A percentile compares a stretch with the other conserved stretches of the same genome.
Evolutionary conservation across 306 rosid species (phyloP).

Genomic region (Prunus campanulata): DNA sequence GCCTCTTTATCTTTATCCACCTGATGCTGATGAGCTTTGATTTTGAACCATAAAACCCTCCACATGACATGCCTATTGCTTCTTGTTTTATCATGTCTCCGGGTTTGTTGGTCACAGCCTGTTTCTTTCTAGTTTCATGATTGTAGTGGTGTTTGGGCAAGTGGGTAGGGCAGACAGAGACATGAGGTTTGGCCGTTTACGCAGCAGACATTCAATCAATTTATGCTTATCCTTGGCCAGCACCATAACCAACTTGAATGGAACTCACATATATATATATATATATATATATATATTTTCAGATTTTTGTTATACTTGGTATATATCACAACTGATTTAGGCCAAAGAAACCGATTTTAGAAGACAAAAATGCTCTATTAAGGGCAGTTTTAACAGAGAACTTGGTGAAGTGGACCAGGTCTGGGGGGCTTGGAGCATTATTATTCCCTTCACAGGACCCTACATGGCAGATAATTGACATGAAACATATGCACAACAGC

Average conservation of each 20-base stretch:
- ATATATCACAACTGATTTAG: background rate
- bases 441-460: background rate
- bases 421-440: background rate
- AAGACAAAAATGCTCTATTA: background rate
- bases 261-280: background rate
- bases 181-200: conserved; percentile 20
- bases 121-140: conserved; percentile 1
- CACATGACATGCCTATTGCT: background rate
- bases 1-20: background rate
- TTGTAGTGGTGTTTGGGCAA: conserved; percentile 7
- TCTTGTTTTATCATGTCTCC: conserved; percentile 8
- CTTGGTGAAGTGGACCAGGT: background rate
- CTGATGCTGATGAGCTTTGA: conserved; percentile 9
- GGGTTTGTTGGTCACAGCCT: conserved; percentile 19
- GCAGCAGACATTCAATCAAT: conserved; percentile 1
- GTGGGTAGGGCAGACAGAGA: conserved; percentile 9
- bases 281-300: no score
- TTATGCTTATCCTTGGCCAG: conserved; percentile 23
- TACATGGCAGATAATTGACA: background rate
- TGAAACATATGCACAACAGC: background rate
- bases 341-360: background rate
- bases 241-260: conserved; percentile 8
- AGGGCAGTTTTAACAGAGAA: no score
- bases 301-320: background rate
- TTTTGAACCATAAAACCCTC: background rate